Evolutionary conservation across 2,329 filamentous ascomycete genomes (phyloP), one percentile per base, ranked within the genome.

Genomic region (Trichoderma polysporum): DNA sequence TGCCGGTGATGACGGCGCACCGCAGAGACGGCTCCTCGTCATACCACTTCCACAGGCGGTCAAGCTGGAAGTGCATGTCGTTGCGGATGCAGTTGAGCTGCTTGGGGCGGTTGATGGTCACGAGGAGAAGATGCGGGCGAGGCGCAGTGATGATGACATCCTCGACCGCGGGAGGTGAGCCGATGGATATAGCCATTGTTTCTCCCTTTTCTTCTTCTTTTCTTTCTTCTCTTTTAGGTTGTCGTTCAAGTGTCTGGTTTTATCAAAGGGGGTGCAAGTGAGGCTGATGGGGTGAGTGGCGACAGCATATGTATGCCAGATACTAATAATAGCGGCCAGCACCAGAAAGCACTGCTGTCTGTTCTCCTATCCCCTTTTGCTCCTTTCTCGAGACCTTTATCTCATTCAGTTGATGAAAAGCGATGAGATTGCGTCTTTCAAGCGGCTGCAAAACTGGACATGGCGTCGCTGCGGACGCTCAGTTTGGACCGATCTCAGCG

Each of bases 1-100:
- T 77, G 25, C 89, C 89, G 0, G 88, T 90, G 41, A 91, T 74
- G 8, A 91, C 81, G 31, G 86, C 88, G 71, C 86, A 88, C 56
- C 85, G 84, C 50, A 91, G 82, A 1, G 77, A 75, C 1, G 87
- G 84, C 74, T 90, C 84, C n/a, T 74, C 75, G 71, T 91, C 89
- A 74, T 86, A 90, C 84, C 87, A 90, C 31, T 77, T 74, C 81
- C 83, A 89, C 13, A 86, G 78, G 3, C 70, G 62, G 60, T 81
- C 79, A 31, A 88, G 80, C 62, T 80, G 80, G 64, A 77, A 75
- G 76, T 88, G 85, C 73, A 81, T 80, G 4, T 78, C 73, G 1
- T 78, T 76, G 8, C 79, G 80, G 72, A 90, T 82, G 60, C 85
- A 82, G 77, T 90, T 90, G 73, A 89, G 85, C 67, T 84, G 80